phyloP scores from a whole-genome alignment of 2,329 filamentous ascomycete genomes.

The Verruconis gallopava region DNA sequence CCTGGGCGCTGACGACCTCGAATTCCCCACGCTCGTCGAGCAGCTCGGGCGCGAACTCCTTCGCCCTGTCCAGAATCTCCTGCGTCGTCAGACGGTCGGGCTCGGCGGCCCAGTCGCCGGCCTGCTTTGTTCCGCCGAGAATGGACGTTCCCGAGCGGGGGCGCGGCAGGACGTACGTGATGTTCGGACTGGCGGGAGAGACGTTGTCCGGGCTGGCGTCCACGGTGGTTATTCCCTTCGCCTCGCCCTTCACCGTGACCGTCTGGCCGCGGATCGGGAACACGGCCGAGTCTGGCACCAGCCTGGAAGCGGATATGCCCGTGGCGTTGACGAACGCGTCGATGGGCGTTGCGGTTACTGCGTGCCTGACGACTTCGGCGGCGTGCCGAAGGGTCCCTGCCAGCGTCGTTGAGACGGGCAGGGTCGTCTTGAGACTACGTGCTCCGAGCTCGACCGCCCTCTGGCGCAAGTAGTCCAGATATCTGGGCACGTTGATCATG shows the following conservation, averaged over 20 bases:
- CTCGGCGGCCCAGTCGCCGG: slow-evolving; percentile 21
- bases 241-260: slow-evolving; percentile 31
- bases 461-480: slow-evolving; percentile 25
- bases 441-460: slow-evolving; percentile 17
- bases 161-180: slow-evolving; percentile 31
- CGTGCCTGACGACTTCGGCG: neutral
- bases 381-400: slow-evolving; percentile 15
- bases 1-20: slow-evolving; percentile 30
- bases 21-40: slow-evolving; percentile 24
- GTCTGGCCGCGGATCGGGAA: slow-evolving; percentile 35
- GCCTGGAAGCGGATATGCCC: slow-evolving; percentile 26
- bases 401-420: slow-evolving; percentile 20
- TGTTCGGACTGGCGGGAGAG: slow-evolving; percentile 17
- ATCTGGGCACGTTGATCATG: slow-evolving; percentile 25
- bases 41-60: slow-evolving; percentile 23
- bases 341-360: neutral
- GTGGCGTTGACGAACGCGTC: slow-evolving; percentile 29
- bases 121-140: slow-evolving; percentile 33
- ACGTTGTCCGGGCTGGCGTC: slow-evolving; percentile 11
- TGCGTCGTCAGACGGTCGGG: slow-evolving; percentile 22
- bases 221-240: slow-evolving; percentile 19
- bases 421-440: slow-evolving; percentile 16
- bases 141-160: slow-evolving; percentile 28
- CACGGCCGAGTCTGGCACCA: slow-evolving; percentile 24
- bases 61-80: slow-evolving; percentile 25